Base-by-base conservation (phyloP, 2,329 filamentous ascomycete genomes). In the Clonostachys sp. region DNA sequence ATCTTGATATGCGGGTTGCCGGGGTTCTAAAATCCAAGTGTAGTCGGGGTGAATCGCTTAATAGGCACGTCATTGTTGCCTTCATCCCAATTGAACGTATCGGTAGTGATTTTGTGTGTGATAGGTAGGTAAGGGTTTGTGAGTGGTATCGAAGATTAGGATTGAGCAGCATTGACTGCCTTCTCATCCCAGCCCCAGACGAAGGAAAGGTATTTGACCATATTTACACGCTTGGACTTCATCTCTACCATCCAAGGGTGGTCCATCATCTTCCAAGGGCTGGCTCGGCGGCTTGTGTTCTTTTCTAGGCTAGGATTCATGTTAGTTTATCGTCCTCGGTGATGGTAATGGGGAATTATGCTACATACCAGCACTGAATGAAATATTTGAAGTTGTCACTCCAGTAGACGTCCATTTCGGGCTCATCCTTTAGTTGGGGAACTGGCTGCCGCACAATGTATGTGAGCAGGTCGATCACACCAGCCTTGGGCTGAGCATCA, bases 191-290 rank as follows among this genome's bases (percentile, higher is more conserved):
- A 99, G 50, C 91, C 94, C 94, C 94, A 99, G 41, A 99, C 94
- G 58, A 94, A 91, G 51, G 86, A 84, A 50, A 99, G 79, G 68
- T 96, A 99, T 60, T 91, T 88, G 55, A 83, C 83, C 91, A 99
- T 97, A 69, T 97, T 97, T 64, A 99, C 94, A 57, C 94, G 89
- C 76, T 96, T 97, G 47, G 83, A 78, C 60, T 86, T 87, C 89
- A 97, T 97, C 61, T 99, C 94, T 40, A 89, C 75, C 86, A 99
- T 96, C 94, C 94, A 99, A 3, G 94, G 94, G 70, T 99, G 94
- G 63, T 99, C 94, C 53, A 96, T 81, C 91, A 99, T 99, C 60
- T 92, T 89, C 94, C 94, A 99, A 12, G 94, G 94, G 50, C 89
- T 95, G 33, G 92, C 94, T 63, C 94, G 80, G 60, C 91, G 83